Evolutionary conservation across 495 filamentous ascomycete genomes (phyloP).

Genomic region (Friedmanniomyces simplex): DNA sequence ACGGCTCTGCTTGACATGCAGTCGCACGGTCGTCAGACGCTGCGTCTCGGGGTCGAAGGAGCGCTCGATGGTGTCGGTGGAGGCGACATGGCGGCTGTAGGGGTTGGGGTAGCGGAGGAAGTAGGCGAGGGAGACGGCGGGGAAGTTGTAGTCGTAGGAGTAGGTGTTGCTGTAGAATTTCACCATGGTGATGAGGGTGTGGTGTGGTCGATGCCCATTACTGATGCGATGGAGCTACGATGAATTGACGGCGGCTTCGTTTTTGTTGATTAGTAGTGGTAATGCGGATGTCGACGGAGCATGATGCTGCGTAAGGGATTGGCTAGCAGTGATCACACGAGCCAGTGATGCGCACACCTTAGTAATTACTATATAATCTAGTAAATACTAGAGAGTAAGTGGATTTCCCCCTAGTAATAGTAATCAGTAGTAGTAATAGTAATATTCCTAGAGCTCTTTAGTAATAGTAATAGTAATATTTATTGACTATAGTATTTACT

Average conservation of each 20-base stretch:
- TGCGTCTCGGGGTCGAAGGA: conserved; percentile 69
- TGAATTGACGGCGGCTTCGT: too few relatives aligned
- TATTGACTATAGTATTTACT: too few relatives aligned
- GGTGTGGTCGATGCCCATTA: background rate
- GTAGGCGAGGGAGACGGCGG: conserved; percentile 90
- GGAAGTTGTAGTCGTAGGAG: conserved; percentile 84
- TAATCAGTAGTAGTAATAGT: too few relatives aligned
- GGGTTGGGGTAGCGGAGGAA: conserved; percentile 99
- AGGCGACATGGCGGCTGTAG: conserved; percentile 88
- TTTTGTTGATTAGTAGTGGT: background rate
- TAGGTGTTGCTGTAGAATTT: conserved; percentile 84
- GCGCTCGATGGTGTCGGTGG: conserved; percentile 87
- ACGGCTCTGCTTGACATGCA: conserved; percentile 90
- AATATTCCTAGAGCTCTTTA: too few relatives aligned
- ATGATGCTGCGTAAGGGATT: too few relatives aligned
- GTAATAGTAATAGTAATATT: too few relatives aligned
- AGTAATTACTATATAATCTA: too few relatives aligned
- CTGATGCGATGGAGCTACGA: background rate
- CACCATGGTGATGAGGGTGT: conserved; percentile 43
- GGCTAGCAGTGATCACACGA: background rate
- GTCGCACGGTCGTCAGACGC: conserved; percentile 73
- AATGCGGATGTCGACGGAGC: background rate
- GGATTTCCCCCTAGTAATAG: too few relatives aligned
- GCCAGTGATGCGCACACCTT: background rate
- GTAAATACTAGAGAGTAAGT: too few relatives aligned